phyloP scores from a whole-genome alignment of 345 rosid species.

The Rhodamnia rubescens region DNA sequence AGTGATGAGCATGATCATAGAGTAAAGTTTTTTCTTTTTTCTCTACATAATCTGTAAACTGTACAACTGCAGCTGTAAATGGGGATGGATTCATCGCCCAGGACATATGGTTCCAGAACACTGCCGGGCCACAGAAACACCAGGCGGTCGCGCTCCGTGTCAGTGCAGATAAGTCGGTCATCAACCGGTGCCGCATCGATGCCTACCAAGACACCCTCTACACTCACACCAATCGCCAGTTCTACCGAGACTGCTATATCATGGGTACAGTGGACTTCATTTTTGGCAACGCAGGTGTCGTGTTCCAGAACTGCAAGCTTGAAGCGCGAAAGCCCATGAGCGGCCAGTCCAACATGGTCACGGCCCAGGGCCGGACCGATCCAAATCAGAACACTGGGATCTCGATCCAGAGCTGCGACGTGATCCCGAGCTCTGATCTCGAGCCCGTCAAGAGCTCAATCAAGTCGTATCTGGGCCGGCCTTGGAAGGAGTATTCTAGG shows the following conservation, averaged over 20 bases:
- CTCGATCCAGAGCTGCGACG: neutral
- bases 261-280: conserved; percentile 82
- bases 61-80: conserved; percentile 29
- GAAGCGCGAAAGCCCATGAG: conserved; percentile 36
- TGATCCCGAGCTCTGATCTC: conserved; percentile 25
- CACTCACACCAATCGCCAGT: conserved; percentile 65
- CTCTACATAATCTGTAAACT: neutral
- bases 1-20: neutral
- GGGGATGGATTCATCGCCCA: conserved; percentile 91
- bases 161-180: conserved; percentile 65
- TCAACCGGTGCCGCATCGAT: conserved; percentile 60
- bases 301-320: conserved; percentile 57
- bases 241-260: conserved; percentile 56
- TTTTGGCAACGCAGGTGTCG: conserved; percentile 67
- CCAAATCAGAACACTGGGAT: neutral
- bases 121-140: conserved; percentile 70
- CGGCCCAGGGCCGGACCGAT: neutral
- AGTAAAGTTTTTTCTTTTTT: neutral
- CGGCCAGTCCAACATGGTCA: neutral
- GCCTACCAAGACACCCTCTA: conserved; percentile 86
- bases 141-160: conserved; percentile 93
- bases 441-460: conserved; percentile 1
- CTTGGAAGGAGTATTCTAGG: conserved; percentile 74
- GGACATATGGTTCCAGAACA: conserved; percentile 74
- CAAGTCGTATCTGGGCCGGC: conserved; percentile 64